These are phyloP conservation scores for Cladophialophora immunda DNA, from an alignment of 2,329 filamentous ascomycete genomes.

Conservation along the genomic window DNA sequence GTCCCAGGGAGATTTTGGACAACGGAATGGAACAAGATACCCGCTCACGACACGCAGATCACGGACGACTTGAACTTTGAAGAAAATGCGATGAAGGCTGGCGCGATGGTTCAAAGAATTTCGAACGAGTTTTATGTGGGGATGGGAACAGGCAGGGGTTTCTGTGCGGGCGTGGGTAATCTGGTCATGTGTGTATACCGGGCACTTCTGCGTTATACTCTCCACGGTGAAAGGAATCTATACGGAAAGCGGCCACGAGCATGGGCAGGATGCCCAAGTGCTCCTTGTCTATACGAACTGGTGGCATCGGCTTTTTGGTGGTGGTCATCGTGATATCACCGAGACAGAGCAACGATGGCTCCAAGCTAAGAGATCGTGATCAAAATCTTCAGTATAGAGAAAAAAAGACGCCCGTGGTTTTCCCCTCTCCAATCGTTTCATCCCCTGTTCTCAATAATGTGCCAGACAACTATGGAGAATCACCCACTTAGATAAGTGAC, in stretches of 20 bases:
- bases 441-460: conserved; percentile 42
- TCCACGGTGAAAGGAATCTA: background rate
- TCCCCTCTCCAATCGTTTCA: background rate
- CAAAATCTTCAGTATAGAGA: conserved; percentile 1
- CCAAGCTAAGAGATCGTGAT: background rate
- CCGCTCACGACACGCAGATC: conserved; percentile 25
- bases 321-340: background rate
- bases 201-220: background rate
- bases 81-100: conserved; percentile 18
- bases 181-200: background rate
- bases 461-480: conserved; percentile 58
- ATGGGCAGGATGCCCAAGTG: background rate
- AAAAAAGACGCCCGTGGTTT: background rate
- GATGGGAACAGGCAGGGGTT: background rate
- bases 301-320: background rate
- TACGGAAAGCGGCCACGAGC: background rate
- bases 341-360: background rate
- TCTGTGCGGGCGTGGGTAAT: conserved; percentile 7
- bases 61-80: conserved; percentile 10
- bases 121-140: background rate
- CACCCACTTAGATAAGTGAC: conserved; percentile 52
- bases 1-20: conserved; percentile 27
- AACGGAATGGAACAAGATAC: conserved; percentile 29
- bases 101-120: conserved; percentile 20
- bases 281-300: conserved; percentile 5